phyloP scores from a whole-genome alignment of 176 grass and related monocot species.

The Oryza meyeriana region DNA sequence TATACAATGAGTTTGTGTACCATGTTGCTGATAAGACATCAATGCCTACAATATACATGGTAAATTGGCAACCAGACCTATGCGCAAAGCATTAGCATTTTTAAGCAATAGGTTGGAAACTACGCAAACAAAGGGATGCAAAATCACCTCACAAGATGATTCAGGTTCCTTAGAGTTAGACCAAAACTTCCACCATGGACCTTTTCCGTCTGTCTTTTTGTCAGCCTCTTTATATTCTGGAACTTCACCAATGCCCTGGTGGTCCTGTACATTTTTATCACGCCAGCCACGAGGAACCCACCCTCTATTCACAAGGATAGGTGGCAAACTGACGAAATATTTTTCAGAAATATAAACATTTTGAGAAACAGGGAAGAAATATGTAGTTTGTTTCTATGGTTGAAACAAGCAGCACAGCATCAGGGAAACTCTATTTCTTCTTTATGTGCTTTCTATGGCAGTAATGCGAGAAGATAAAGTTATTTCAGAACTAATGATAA shows the following conservation, averaged over 20 bases:
- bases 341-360: conserved; percentile 43
- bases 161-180: conserved; percentile 64
- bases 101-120: neutral
- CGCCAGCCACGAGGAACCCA: conserved; percentile 87
- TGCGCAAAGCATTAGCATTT: conserved; percentile 10
- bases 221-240: conserved; percentile 31
- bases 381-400: neutral
- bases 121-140: conserved; percentile 3
- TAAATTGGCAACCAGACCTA: neutral
- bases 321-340: conserved; percentile 69
- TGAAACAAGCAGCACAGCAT: neutral
- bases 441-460: neutral
- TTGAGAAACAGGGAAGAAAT: neutral
- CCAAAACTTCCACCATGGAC: conserved; percentile 89
- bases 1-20: neutral
- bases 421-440: neutral
- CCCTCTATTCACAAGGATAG: conserved; percentile 92
- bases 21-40: conserved; percentile 18
- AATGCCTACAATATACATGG: neutral
- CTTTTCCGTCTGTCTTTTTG: conserved; percentile 40
- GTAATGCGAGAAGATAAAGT: neutral
- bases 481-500: neutral
- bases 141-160: conserved; percentile 52
- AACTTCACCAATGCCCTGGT: conserved; percentile 39
- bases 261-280: conserved; percentile 48